Conservation (phyloP, 805 yeast species). For the Brettanomyces custersianus region DNA sequence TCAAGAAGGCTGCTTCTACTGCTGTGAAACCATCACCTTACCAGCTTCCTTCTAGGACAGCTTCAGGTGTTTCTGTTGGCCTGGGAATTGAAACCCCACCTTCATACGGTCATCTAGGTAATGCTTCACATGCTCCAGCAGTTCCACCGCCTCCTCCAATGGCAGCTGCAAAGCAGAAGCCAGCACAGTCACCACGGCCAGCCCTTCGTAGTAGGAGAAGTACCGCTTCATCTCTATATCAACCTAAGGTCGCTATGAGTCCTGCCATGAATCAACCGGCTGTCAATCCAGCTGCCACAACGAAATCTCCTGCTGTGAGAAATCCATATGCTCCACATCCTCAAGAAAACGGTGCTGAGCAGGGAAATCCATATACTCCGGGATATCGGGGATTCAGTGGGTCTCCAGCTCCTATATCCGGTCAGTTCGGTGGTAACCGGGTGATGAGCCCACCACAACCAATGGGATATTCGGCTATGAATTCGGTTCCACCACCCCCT, state of each 20-base stretch:
- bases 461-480: not conserved
- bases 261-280: slow-evolving; percentile 23
- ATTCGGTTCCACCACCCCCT: not conserved
- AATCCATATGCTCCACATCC: slow-evolving; percentile 3
- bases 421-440: too few species aligned
- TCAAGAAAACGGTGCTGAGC: too few species aligned
- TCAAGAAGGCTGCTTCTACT: slow-evolving; percentile 18
- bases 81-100: slow-evolving; percentile 1
- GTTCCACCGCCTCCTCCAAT: slow-evolving; percentile 1
- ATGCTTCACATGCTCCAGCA: too few species aligned
- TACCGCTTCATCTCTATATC: too few species aligned
- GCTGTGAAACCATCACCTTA: slow-evolving; percentile 19
- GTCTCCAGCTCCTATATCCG: too few species aligned
- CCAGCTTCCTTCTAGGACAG: slow-evolving; percentile 4
- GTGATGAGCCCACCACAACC: too few species aligned
- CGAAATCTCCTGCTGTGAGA: not conserved
- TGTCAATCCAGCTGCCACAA: slow-evolving; percentile 3
- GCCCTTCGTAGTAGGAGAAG: too few species aligned
- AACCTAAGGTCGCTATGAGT: slow-evolving; percentile 12
- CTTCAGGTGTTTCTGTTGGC: not conserved
- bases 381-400: too few species aligned
- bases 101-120: too few species aligned
- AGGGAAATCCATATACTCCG: too few species aligned
- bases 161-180: not conserved
- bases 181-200: too few species aligned